Base-by-base conservation (phyloP, 768 basidiomycete species). In the Lactarius tabidus region DNA sequence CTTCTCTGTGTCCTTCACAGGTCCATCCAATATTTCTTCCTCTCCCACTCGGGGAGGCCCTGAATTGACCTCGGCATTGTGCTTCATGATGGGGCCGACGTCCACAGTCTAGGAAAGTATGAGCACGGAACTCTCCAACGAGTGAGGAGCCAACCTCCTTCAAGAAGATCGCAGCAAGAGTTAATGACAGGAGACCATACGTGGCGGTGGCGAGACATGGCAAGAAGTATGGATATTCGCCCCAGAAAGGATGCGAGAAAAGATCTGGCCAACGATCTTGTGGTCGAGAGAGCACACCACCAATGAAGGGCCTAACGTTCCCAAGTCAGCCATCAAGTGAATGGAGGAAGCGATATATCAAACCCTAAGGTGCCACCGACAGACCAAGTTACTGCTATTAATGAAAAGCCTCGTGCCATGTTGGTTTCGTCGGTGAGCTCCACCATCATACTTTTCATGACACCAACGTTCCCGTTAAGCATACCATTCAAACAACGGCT, bases 361-460 rank as follows among this genome's bases (percentile, higher is more conserved):
- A n/a, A 65, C 64, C 64, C 58, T 38, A 69, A 52, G 28, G 59
- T 62, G 8, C 33, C 29, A 9, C 68, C 68, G 10, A 64, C 23
- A 14, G 66, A 52, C 36, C 66, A 57, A 10, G 75, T 69, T 0
- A 78, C 67, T 3, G 77, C 75, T 39, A 81, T 60, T 23, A 76
- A 61, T 6, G 76, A 70, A 33, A 78, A 75, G 0, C 73, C 81
- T 39, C 76, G 73, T 9, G 81, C 79, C 51, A 80, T 78, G 70
- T 89, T 89, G 0, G 83, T 82, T 1, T 80, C 75, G 69, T 89
- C 87, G 0, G 87, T 87, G 36, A 89, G 72, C 63, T 89, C 87
- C 0, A 81, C 87, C 76, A 89, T 80, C 70, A 85, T 48, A 38
- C 63, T 60, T 15, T 60, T 64, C 26, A 64, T 48, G n/a, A 60